Percentiles rank a stretch among this genome's conserved stretches.
Conservation (phyloP, 306 rosid species). For the Quercus glauca region DNA sequence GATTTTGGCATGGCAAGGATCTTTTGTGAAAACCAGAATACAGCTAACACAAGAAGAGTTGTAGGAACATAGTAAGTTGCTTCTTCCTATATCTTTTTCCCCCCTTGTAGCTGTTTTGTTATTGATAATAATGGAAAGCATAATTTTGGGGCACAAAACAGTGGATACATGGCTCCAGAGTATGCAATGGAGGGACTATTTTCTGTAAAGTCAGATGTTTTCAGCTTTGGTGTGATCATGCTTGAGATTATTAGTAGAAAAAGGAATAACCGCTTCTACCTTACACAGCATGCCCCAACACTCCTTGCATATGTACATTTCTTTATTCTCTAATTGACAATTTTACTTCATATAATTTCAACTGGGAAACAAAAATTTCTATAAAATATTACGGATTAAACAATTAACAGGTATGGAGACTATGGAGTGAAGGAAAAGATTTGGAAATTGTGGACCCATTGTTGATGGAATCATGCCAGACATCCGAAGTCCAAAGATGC, state of each 20-base stretch:
- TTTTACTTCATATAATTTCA: background rate
- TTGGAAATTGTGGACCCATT: slow-evolving; percentile 41
- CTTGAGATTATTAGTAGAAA: slow-evolving; percentile 55
- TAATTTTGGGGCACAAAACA: slow-evolving; percentile 11
- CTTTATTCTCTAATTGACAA: background rate
- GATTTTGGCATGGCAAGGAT: slow-evolving; percentile 64
- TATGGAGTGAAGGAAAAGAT: slow-evolving; percentile 44
- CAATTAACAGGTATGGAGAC: slow-evolving; percentile 45
- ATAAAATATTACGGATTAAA: background rate
- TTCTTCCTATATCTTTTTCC: background rate
- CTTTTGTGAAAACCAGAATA: slow-evolving; percentile 43
- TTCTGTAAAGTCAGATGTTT: slow-evolving; percentile 54
- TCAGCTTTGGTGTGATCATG: slow-evolving; percentile 58
- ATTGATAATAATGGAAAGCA: background rate
- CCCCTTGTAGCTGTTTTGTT: too few relatives aligned
- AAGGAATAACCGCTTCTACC: slow-evolving; percentile 40
- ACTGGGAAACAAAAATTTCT: background rate
- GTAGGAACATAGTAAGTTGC: slow-evolving; percentile 55
- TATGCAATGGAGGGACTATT: slow-evolving; percentile 61
- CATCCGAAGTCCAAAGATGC: slow-evolving; percentile 29
- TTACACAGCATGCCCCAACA: slow-evolving; percentile 35
- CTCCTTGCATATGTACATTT: slow-evolving; percentile 48
- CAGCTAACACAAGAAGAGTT: slow-evolving; percentile 51
- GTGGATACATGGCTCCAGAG: slow-evolving; percentile 64
- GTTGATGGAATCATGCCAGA: slow-evolving; percentile 22